Conservation (phyloP, 169 alveolate genomes). For the Cardiosporidium cionae region DNA sequence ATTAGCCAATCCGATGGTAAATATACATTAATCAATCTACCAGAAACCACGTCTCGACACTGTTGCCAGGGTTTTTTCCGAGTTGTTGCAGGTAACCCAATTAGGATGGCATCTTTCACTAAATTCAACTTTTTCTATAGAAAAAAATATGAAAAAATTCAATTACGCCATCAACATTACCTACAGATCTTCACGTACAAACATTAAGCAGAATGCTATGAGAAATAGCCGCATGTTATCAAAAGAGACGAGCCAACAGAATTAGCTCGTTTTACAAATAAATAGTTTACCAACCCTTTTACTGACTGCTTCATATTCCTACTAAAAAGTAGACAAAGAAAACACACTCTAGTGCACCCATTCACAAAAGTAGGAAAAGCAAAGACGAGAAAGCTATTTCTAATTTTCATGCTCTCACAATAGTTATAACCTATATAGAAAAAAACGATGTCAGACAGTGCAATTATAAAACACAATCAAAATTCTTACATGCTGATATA, state of each 20-base stretch:
- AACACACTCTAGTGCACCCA: too few relatives aligned
- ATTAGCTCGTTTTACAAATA: too few relatives aligned
- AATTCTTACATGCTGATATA: constrained; percentile 40
- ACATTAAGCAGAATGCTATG: neutral
- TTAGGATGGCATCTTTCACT: constrained; percentile 69
- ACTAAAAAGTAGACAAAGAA: too few relatives aligned
- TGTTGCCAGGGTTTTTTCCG: constrained; percentile 66
- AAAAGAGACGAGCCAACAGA: neutral
- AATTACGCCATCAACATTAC: too few relatives aligned
- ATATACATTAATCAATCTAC: constrained; percentile 75
- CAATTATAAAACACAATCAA: too few relatives aligned
- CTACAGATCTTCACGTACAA: neutral
- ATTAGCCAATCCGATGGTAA: constrained; percentile 77
- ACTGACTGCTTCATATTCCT: too few relatives aligned
- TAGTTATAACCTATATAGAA: neutral
- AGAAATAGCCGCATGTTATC: neutral
- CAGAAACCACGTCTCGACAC: constrained; percentile 76
- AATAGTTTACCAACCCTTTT: too few relatives aligned
- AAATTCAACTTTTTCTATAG: constrained; percentile 45
- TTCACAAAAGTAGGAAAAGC: too few relatives aligned
- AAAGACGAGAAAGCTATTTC: too few relatives aligned
- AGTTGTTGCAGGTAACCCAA: constrained; percentile 77
- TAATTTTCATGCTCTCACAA: neutral
- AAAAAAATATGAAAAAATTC: neutral
- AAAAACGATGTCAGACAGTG: neutral